Percentiles rank a stretch among this genome's conserved stretches.
Conservation (phyloP, 345 rosid species). For the Dovyalis caffra region DNA sequence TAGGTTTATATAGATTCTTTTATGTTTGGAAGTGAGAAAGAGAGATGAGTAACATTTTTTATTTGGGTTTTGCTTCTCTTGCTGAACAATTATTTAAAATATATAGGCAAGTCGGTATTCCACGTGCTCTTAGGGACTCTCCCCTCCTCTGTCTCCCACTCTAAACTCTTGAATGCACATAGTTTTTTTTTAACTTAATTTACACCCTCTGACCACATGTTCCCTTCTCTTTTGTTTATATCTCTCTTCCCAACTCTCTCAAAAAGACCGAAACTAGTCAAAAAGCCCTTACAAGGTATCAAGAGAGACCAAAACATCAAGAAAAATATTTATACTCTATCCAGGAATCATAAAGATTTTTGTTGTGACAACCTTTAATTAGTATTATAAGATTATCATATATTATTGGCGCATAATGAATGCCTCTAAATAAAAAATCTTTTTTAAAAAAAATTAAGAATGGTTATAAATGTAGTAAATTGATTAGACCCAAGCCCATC, state of each 20-base stretch:
- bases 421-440: no score
- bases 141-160: constrained; percentile 17
- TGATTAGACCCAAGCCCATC: no score
- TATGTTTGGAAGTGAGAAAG: neutral
- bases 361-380: no score
- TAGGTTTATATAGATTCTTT: constrained; percentile 17
- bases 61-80: constrained; percentile 23
- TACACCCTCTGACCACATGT: constrained; percentile 31
- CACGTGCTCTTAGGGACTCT: constrained; percentile 33
- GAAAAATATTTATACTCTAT: neutral
- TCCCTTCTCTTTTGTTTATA: constrained; percentile 24
- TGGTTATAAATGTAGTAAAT: no score
- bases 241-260: constrained; percentile 28
- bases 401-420: no score
- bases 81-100: constrained; percentile 8
- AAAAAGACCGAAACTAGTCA: constrained; percentile 3
- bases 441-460: no score
- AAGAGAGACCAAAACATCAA: constrained; percentile 18
- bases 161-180: constrained; percentile 7
- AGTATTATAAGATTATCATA: no score
- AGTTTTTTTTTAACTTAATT: constrained; percentile 23
- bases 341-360: constrained; percentile 8
- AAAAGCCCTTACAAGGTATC: neutral
- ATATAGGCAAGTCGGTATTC: constrained; percentile 34
- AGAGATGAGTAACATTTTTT: neutral